Conservation (phyloP, 768 basidiomycete species). For the Suillus variegatus region DNA sequence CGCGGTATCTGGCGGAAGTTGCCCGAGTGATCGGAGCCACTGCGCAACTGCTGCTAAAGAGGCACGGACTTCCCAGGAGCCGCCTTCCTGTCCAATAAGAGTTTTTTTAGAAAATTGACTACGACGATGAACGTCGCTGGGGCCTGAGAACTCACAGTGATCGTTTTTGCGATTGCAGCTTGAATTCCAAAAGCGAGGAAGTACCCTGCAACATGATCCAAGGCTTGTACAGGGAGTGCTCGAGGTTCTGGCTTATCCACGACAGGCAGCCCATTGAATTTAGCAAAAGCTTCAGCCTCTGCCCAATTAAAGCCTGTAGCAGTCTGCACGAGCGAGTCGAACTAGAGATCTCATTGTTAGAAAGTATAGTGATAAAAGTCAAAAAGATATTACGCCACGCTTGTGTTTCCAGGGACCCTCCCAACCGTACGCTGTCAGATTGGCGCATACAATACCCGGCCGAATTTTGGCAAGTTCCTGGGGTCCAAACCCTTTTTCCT, state of each 20-base stretch:
- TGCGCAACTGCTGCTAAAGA: conserved; percentile 57
- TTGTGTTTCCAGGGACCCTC: conserved; percentile 57
- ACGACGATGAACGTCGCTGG: neutral
- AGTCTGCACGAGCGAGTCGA: conserved; percentile 66
- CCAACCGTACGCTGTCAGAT: conserved; percentile 57
- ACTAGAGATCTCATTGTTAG: conserved; percentile 36
- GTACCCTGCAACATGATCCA: conserved; percentile 63
- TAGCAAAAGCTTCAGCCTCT: conserved; percentile 50
- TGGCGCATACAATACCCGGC: conserved; percentile 56
- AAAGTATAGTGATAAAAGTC: neutral
- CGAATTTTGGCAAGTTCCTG: conserved; percentile 37
- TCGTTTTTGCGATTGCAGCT: conserved; percentile 52
- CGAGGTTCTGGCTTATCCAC: conserved; percentile 18
- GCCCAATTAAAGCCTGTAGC: conserved; percentile 61
- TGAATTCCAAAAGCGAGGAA: conserved; percentile 60
- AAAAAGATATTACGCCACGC: conserved; percentile 44
- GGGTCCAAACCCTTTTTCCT: conserved; percentile 48
- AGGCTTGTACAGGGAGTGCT: conserved; percentile 56
- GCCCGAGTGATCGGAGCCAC: conserved; percentile 59
- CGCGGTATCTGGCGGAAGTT: conserved; percentile 38
- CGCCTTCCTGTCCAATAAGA: conserved; percentile 48
- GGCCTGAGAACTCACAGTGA: conserved; percentile 39
- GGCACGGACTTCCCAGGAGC: conserved; percentile 60
- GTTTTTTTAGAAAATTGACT: neutral
- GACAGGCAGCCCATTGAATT: conserved; percentile 22